A percentile compares a stretch with the other conserved stretches of the same genome.
phyloP scores from a whole-genome alignment of 495 filamentous ascomycete species.

The Poronia punctata region DNA sequence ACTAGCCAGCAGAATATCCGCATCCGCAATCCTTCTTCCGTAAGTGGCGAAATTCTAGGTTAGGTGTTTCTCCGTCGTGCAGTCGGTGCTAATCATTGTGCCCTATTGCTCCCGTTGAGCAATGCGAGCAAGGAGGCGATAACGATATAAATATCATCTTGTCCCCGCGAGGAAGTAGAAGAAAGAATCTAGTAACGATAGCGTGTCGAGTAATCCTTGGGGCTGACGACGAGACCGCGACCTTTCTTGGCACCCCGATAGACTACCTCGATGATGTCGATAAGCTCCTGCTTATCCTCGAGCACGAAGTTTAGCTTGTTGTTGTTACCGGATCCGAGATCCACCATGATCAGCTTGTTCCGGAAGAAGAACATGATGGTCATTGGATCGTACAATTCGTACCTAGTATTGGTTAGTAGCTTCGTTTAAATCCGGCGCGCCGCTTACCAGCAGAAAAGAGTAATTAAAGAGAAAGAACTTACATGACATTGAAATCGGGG shows the following conservation, averaged over 20 bases:
- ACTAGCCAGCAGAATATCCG: neutral
- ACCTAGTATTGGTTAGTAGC: constrained; percentile 3
- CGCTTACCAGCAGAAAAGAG: constrained; percentile 1
- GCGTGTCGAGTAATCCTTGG: constrained; percentile 86
- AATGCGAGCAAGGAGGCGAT: neutral
- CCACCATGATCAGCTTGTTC: constrained; percentile 98
- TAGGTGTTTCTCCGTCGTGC: no score
- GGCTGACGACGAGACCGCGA: constrained; percentile 88
- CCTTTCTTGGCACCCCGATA: constrained; percentile 98
- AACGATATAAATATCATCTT: neutral
- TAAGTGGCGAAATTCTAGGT: neutral
- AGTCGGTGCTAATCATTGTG: no score
- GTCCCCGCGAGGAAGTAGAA: neutral
- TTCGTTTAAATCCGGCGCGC: neutral
- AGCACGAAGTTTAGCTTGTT: constrained; percentile 90
- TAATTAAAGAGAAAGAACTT: neutral
- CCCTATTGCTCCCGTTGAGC: no score
- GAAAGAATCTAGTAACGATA: constrained; percentile 58
- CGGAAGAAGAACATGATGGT: constrained; percentile 91
- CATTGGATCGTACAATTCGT: constrained; percentile 65
- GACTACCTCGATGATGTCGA: constrained; percentile 97
- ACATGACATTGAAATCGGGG: constrained; percentile 97
- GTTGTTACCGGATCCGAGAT: constrained; percentile 97
- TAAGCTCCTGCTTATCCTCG: constrained; percentile 97
- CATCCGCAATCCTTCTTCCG: neutral